Conservation (phyloP, 768 basidiomycete genomes). For the Rhizopogon roseolus region DNA sequence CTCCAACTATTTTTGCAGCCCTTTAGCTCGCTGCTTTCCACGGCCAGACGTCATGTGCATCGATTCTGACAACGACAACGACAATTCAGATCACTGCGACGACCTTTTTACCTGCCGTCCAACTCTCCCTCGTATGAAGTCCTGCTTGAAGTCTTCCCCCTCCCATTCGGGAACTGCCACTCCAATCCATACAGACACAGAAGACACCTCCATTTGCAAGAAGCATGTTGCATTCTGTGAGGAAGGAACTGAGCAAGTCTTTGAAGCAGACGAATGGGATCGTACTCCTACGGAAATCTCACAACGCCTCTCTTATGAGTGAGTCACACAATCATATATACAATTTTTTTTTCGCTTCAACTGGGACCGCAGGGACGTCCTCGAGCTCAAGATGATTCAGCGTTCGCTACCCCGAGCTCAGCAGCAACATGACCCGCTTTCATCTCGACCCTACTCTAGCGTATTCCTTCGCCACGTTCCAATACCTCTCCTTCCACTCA, state of each 20-base stretch:
- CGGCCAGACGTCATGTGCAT: no score
- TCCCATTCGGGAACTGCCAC: conserved; percentile 8
- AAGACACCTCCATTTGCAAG: not conserved
- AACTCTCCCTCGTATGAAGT: conserved; percentile 9
- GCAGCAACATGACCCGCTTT: conserved; percentile 41
- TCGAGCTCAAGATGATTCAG: conserved; percentile 68
- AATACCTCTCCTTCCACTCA: conserved; percentile 58
- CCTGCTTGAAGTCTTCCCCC: conserved; percentile 11
- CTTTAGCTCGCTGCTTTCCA: not conserved
- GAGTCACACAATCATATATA: conserved; percentile 27
- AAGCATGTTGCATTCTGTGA: conserved; percentile 65
- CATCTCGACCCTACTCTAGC: conserved; percentile 35
- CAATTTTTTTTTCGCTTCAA: not conserved
- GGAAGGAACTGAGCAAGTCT: conserved; percentile 51
- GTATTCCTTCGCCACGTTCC: conserved; percentile 51
- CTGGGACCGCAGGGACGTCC: conserved; percentile 42
- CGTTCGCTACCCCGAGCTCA: conserved; percentile 56
- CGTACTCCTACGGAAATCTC: conserved; percentile 67
- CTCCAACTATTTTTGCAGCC: not conserved
- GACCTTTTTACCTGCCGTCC: conserved; percentile 7
- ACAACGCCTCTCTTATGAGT: conserved; percentile 62
- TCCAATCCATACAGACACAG: not conserved
- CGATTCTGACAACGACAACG: not conserved
- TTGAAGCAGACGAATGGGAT: conserved; percentile 75
- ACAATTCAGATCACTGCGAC: conserved; percentile 1